Evolutionary conservation across 306 rosid species (phyloP).

Genomic region (Malus asiatica): DNA sequence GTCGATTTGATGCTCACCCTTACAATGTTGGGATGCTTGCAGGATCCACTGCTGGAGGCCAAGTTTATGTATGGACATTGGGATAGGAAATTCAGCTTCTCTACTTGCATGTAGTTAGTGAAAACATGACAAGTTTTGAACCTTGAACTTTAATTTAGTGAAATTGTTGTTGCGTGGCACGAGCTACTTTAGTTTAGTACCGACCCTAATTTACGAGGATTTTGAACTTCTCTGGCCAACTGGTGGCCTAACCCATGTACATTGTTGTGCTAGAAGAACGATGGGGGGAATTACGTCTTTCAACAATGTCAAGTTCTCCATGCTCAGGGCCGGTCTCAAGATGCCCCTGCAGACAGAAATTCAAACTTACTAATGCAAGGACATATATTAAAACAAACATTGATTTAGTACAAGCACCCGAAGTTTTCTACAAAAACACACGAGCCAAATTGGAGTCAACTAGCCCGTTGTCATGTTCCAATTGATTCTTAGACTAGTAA

Average conservation of each 20-base stretch:
- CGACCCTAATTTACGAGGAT: too few relatives aligned
- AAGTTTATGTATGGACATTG: conserved; percentile 40
- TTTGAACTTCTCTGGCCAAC: too few relatives aligned
- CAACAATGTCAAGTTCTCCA: conserved; percentile 54
- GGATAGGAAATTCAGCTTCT: background rate
- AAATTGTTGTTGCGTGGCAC: too few relatives aligned
- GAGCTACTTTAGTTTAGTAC: background rate
- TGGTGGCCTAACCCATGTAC: background rate
- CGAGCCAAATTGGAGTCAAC: too few relatives aligned
- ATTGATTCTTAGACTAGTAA: too few relatives aligned
- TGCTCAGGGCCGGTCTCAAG: conserved; percentile 69
- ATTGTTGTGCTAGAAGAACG: conserved; percentile 6
- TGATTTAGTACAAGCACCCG: too few relatives aligned
- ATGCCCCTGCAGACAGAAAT: conserved; percentile 75
- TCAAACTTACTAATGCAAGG: background rate
- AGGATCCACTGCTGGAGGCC: conserved; percentile 45
- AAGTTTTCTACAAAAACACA: too few relatives aligned
- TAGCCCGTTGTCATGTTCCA: too few relatives aligned
- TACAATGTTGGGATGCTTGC: conserved; percentile 40
- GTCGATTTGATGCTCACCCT: conserved; percentile 63
- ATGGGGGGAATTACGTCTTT: conserved; percentile 47
- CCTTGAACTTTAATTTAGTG: background rate
- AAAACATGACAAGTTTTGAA: background rate
- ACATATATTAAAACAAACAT: background rate
- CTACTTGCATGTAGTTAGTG: background rate